phyloP scores from a whole-genome alignment of 805 yeast species.

The Ogataea dorogensis region DNA sequence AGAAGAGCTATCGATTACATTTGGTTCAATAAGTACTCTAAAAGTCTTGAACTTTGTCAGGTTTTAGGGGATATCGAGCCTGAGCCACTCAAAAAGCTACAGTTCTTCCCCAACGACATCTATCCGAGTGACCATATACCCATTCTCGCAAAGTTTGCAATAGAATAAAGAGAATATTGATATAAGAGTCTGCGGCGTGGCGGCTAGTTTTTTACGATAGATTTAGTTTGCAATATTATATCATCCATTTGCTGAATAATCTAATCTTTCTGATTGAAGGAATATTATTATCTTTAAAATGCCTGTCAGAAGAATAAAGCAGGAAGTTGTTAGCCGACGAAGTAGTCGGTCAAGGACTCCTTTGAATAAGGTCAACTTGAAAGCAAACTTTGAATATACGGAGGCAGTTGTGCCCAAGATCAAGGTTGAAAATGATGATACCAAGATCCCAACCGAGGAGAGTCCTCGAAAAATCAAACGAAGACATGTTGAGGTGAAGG shows the following conservation, averaged over 20 bases:
- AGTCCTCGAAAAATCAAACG: neutral
- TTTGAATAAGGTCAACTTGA: neutral
- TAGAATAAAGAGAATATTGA: neutral
- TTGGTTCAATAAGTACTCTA: conserved; percentile 43
- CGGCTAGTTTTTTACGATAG: neutral
- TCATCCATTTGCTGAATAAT: neutral
- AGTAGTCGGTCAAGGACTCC: neutral
- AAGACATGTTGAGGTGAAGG: conserved; percentile 1
- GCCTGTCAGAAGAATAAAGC: neutral
- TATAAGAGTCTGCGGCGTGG: neutral
- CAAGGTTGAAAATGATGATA: conserved; percentile 2
- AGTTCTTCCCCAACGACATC: conserved; percentile 52
- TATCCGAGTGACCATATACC: conserved; percentile 55
- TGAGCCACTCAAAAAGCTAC: conserved; percentile 30
- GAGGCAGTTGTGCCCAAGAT: neutral
- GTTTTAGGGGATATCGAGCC: conserved; percentile 52
- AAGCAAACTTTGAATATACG: conserved; percentile 1
- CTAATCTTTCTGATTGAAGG: neutral
- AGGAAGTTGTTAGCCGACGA: neutral
- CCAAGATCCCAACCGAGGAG: neutral
- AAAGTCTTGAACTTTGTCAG: conserved; percentile 39
- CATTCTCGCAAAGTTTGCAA: conserved; percentile 26
- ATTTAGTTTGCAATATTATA: neutral
- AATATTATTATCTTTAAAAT: neutral
- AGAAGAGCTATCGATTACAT: conserved; percentile 58